Conservation (phyloP, 495 filamentous ascomycete genomes). For the Lepidopterella palustris region DNA sequence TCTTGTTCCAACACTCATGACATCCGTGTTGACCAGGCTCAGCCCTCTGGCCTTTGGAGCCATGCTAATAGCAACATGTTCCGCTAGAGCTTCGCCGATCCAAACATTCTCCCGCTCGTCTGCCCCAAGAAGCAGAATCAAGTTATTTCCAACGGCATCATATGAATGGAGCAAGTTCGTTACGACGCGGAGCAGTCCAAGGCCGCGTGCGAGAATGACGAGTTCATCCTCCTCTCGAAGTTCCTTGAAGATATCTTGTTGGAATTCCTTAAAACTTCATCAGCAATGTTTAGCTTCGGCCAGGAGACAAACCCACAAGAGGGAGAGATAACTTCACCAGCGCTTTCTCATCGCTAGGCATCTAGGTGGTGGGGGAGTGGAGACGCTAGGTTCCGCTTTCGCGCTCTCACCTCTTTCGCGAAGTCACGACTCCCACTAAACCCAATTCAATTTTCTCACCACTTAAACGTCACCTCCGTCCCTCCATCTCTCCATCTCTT, state of each 20-base stretch:
- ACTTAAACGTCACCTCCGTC: too few relatives aligned
- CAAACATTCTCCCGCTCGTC: constrained; percentile 78
- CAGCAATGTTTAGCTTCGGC: not conserved
- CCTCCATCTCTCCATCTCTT: too few relatives aligned
- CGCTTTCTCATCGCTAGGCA: constrained; percentile 35
- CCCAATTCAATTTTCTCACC: too few relatives aligned
- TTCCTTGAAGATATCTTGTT: constrained; percentile 87
- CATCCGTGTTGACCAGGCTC: constrained; percentile 89
- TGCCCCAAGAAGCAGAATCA: constrained; percentile 84
- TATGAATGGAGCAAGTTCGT: constrained; percentile 94
- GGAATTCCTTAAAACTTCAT: constrained; percentile 29
- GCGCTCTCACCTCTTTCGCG: too few relatives aligned
- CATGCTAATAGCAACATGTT: constrained; percentile 82
- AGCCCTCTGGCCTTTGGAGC: constrained; percentile 72
- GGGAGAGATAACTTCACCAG: constrained; percentile 92
- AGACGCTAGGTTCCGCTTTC: too few relatives aligned
- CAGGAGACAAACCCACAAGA: constrained; percentile 50
- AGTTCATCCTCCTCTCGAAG: constrained; percentile 88
- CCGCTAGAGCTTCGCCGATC: constrained; percentile 63
- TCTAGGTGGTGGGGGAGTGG: constrained; percentile 14
- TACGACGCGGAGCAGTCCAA: constrained; percentile 82
- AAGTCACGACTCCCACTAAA: too few relatives aligned
- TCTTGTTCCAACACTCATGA: constrained; percentile 73
- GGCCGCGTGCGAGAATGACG: constrained; percentile 80
- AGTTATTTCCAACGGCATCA: constrained; percentile 89